Evolutionary conservation across 116 monocot genomes (phyloP), one percentile per base, ranked within the genome.

Genomic region (Dioscorea cayenensis): DNA sequence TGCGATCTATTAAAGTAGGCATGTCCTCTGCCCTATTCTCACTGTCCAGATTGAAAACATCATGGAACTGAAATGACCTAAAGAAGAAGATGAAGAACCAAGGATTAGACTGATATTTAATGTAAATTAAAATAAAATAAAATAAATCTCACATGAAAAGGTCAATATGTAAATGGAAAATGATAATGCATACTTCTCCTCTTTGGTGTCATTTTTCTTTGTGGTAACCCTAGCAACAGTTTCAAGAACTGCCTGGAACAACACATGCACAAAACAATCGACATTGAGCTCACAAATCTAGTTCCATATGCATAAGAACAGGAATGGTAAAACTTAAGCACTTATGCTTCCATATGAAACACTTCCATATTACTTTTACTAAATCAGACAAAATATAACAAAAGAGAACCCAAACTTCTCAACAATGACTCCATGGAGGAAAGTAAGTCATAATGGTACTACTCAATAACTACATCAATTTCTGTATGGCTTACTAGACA

Each of bases 121-220:
- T 43, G 1, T 43, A 62, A 23, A 61, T 25, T 21, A 9, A 9
- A 25, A 61, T 5, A 6, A 19, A 61, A 7, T 20, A 62, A 62
- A 75, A 35, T 8, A 36, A 65, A 28, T 79, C 64, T n/a, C 23
- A 36, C 23, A 36, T 29, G 23, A 49, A 66, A 50, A 14, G 28
- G 23, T 22, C 3, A 73, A 2, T 51, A 66, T 23, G 36, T 49
- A 10, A 68, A 29, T 25, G 20, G 59, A 66, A 21, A 21, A 19
- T 19, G 59, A 59, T 59, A 59, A 16, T 11, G 67, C 70, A 79
- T 89, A 96, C 95, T 90, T 92, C 48, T 97, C 93, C 66, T 92
- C 96, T 67, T 90, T 96, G 63, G 93, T 92, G 38, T 97, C 96
- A 84, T 97, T 97, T 80, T 97, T 97, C 86, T 92, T 96, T 63